Evolutionary conservation across 2,329 filamentous ascomycete species (phyloP).

Genomic region (Colletotrichum sp.): DNA sequence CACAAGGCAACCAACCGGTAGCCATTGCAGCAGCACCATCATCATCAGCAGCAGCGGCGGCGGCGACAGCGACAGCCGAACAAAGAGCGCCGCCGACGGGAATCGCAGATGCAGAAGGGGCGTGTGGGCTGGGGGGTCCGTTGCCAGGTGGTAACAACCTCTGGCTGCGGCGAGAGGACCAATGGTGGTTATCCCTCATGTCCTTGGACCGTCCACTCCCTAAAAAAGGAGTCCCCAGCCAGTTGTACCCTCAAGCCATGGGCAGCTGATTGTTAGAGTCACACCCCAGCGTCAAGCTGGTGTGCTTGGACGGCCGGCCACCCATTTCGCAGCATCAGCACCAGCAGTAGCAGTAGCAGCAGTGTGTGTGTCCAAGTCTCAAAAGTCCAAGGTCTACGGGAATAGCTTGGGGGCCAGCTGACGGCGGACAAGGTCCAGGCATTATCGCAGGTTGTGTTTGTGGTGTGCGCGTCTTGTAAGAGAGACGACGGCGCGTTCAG

Average conservation of each 20-base stretch:
- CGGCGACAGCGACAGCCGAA: background rate
- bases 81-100: background rate
- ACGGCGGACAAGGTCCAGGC: background rate
- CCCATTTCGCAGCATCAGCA: background rate
- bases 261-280: background rate
- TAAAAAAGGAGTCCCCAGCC: background rate
- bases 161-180: background rate
- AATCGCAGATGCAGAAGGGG: background rate
- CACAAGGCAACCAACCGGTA: background rate
- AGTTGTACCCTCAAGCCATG: background rate
- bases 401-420: background rate
- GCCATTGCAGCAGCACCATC: background rate
- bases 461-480: background rate
- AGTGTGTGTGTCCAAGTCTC: background rate
- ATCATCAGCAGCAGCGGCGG: background rate
- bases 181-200: background rate
- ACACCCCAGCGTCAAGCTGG: background rate
- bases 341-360: background rate
- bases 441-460: background rate
- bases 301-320: background rate
- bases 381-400: background rate
- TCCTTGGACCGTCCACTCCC: background rate
- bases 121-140: background rate
- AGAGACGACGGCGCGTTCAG: background rate
- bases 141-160: background rate